phyloP scores from a whole-genome alignment of 2,329 filamentous ascomycete genomes.

The Penicillium digitatum region DNA sequence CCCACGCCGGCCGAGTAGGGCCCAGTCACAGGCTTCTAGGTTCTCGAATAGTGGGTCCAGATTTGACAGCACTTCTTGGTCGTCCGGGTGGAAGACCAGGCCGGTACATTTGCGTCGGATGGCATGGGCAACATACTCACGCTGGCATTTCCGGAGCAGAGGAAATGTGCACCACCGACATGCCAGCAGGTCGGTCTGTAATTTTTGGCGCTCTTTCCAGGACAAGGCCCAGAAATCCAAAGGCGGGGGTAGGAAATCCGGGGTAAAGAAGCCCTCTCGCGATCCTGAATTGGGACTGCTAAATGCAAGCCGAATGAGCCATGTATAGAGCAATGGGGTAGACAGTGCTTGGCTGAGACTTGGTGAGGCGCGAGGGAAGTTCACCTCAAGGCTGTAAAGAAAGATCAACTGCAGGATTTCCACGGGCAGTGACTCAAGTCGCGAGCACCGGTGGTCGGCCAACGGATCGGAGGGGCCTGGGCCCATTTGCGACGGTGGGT shows the following conservation, averaged over 20 bases:
- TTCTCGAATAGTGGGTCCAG: conserved; percentile 26
- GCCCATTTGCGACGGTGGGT: conserved; percentile 16
- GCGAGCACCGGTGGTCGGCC: conserved; percentile 19
- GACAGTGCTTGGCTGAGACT: conserved; percentile 41
- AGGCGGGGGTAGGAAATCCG: conserved; percentile 39
- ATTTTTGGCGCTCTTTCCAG: conserved; percentile 24
- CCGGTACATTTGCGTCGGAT: conserved; percentile 29
- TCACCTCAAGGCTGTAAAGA: conserved; percentile 47
- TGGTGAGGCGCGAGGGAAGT: conserved; percentile 45
- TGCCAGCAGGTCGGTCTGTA: conserved; percentile 38
- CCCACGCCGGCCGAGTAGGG: conserved; percentile 23
- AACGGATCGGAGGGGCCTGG: background rate
- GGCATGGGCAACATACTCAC: conserved; percentile 36
- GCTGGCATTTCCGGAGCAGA: conserved; percentile 40
- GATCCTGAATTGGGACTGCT: conserved; percentile 36
- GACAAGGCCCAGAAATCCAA: conserved; percentile 34
- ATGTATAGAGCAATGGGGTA: conserved; percentile 40
- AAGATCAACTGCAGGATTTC: conserved; percentile 53
- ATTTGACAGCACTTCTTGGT: conserved; percentile 21
- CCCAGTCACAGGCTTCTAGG: conserved; percentile 22
- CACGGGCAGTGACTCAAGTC: conserved; percentile 45
- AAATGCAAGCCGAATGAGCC: conserved; percentile 44
- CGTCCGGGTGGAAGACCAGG: conserved; percentile 27
- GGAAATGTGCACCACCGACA: conserved; percentile 43
- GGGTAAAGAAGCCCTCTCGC: conserved; percentile 32